These are phyloP conservation scores for Sporothrix mexicana DNA, from an alignment of 2,329 filamentous ascomycete genomes.

Conservation along the genomic window DNA sequence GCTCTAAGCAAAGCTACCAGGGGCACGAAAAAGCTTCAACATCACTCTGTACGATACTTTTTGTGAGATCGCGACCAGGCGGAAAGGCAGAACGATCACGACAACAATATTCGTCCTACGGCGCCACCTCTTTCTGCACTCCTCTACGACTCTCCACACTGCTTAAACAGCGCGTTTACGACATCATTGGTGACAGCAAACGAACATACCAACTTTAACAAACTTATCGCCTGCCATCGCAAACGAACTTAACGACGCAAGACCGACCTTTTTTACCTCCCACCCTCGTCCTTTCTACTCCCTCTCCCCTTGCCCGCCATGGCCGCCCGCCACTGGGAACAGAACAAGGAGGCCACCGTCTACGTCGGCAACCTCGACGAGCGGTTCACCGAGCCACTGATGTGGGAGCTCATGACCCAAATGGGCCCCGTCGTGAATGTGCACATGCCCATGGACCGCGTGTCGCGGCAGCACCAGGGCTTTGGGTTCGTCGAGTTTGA, in stretches of 20 bases:
- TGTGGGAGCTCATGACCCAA: conserved; percentile 99
- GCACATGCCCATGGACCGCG: conserved; percentile 96
- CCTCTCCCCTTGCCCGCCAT: conserved; percentile 38
- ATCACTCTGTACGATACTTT: too few relatives aligned
- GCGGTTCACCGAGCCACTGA: conserved; percentile 84
- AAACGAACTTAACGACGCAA: background rate
- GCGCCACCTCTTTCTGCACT: too few relatives aligned
- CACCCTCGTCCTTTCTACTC: background rate
- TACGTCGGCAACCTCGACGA: conserved; percentile 99
- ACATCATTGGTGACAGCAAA: background rate
- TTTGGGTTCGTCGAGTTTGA: conserved; percentile 99
- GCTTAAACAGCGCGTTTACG: background rate
- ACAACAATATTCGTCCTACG: too few relatives aligned
- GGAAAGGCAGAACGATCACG: too few relatives aligned
- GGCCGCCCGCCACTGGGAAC: conserved; percentile 67
- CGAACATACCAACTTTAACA: background rate
- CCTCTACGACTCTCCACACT: too few relatives aligned
- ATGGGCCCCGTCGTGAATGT: conserved; percentile 97
- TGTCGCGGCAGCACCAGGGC: conserved; percentile 94
- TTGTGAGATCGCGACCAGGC: too few relatives aligned
- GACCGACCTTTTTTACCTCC: background rate
- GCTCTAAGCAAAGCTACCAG: too few relatives aligned
- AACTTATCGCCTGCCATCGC: background rate
- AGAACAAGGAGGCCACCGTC: conserved; percentile 97
- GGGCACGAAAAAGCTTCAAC: too few relatives aligned